phyloP scores from a whole-genome alignment of 176 grass and related monocot species.

The Leersia perrieri region DNA sequence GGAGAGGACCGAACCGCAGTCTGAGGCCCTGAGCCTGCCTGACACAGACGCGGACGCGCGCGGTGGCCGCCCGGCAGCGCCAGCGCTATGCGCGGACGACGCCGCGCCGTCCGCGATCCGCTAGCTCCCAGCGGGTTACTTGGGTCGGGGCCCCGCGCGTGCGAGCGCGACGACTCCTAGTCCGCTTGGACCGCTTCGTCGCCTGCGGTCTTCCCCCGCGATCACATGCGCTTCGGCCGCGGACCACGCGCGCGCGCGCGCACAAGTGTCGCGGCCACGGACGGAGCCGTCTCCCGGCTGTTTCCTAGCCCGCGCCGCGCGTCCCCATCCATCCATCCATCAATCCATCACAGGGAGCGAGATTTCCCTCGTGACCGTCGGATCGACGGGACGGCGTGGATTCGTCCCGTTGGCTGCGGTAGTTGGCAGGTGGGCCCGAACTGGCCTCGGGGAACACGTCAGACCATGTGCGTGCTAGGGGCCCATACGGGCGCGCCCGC shows the following conservation, averaged over 20 bases:
- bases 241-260: background rate
- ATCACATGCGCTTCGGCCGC: constrained; percentile 35
- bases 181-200: background rate
- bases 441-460: constrained; percentile 28
- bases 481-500: background rate
- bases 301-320: background rate
- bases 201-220: constrained; percentile 7
- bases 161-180: constrained; percentile 17
- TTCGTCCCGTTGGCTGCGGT: background rate
- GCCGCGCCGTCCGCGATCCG: background rate
- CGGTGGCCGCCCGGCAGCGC: background rate
- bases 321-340: background rate
- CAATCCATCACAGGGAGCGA: background rate
- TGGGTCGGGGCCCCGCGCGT: no score
- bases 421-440: constrained; percentile 31
- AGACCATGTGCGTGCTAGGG: constrained; percentile 42
- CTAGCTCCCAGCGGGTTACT: background rate
- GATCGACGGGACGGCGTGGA: constrained; percentile 15
- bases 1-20: background rate
- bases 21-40: no score
- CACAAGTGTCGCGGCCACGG: background rate
- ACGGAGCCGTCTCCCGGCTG: background rate
- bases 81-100: background rate
- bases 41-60: no score
- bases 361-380: background rate